phyloP scores from a whole-genome alignment of 192 early-diverging fungal species.

The Umbelopsis isabellina region DNA sequence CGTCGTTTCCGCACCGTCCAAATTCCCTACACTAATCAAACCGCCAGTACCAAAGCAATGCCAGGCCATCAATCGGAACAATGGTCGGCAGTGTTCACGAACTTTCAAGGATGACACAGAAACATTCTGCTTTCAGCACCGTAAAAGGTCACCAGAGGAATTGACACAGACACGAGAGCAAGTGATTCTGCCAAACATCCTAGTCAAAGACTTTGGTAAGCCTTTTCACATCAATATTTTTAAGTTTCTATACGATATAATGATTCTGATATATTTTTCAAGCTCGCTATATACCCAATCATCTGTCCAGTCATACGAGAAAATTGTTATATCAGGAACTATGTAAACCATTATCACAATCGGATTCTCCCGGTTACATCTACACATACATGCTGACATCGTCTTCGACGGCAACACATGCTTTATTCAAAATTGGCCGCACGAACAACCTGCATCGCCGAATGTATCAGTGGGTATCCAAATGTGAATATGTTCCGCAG shows the following conservation, averaged over 20 bases:
- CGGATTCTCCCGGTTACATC: slow-evolving; percentile 51
- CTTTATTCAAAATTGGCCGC: slow-evolving; percentile 52
- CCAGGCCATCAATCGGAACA: slow-evolving; percentile 1
- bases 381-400: slow-evolving; percentile 45
- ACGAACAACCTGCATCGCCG: slow-evolving; percentile 48
- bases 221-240: too few relatives aligned
- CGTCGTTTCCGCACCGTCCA: neutral
- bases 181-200: neutral
- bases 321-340: slow-evolving; percentile 44
- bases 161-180: neutral
- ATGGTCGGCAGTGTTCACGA: slow-evolving; percentile 26
- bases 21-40: slow-evolving; percentile 9
- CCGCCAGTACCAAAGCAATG: neutral
- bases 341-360: slow-evolving; percentile 46
- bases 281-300: slow-evolving; percentile 12
- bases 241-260: too few relatives aligned
- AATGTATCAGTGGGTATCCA: slow-evolving; percentile 50
- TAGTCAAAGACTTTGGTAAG: slow-evolving; percentile 14
- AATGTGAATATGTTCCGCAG: slow-evolving; percentile 47
- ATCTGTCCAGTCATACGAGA: slow-evolving; percentile 39
- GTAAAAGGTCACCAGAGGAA: slow-evolving; percentile 10
- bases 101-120: neutral
- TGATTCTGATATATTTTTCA: too few relatives aligned
- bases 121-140: slow-evolving; percentile 8
- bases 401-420: slow-evolving; percentile 30